Percentiles rank a stretch among this genome's conserved stretches.
These are phyloP conservation scores for Physocladia obscura DNA, from an alignment of 192 early-diverging fungal species.

Conservation along the genomic window DNA sequence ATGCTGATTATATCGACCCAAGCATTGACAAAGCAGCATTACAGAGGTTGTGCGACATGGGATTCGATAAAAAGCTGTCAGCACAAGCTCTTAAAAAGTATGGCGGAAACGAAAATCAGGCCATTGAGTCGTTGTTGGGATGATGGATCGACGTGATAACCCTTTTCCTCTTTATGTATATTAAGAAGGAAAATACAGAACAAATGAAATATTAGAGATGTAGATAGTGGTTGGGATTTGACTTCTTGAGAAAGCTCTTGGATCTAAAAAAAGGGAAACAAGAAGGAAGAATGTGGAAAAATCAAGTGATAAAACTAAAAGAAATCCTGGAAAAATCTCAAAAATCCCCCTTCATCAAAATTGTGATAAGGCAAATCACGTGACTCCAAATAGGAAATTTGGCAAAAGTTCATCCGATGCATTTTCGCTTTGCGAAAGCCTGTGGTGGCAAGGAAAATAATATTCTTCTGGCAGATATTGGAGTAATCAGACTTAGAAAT, in stretches of 20 bases:
- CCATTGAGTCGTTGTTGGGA: conserved; percentile 48
- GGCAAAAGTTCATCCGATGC: no score
- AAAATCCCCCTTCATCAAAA: no score
- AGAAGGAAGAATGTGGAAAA: no score
- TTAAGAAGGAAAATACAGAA: not conserved
- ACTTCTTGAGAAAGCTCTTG: no score
- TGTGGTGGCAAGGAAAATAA: no score
- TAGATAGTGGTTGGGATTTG: not conserved
- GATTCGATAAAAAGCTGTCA: conserved; percentile 49
- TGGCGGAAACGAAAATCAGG: conserved; percentile 44
- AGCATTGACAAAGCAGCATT: conserved; percentile 44
- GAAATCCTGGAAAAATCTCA: no score
- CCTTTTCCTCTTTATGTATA: not conserved
- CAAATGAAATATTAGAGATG: not conserved
- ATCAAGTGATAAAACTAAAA: not conserved
- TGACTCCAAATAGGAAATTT: no score
- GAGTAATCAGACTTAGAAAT: no score
- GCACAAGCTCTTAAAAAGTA: conserved; percentile 37
- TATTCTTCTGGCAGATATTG: no score
- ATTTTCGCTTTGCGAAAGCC: no score
- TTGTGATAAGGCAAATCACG: no score
- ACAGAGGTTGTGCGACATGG: conserved; percentile 51
- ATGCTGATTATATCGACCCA: conserved; percentile 32
- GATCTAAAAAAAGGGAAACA: no score
- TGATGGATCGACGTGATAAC: not conserved